These are phyloP conservation scores for Peronospora destructor DNA, from an alignment of 352 stramenopile species.

Conservation along the genomic window DNA sequence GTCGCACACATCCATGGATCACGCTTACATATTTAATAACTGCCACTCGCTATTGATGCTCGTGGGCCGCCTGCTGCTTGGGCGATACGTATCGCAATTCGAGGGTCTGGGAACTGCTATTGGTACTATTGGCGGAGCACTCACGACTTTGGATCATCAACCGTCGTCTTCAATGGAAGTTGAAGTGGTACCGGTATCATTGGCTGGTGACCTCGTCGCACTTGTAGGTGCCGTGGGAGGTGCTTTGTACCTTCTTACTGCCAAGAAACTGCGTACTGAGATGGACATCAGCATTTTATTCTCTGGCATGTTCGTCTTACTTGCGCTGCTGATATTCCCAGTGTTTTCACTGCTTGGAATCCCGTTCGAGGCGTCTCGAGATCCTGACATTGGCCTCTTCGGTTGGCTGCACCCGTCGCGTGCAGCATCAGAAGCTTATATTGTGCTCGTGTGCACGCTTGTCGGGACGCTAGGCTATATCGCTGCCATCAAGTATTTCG, in stretches of 20 bases:
- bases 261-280: slow-evolving; percentile 60
- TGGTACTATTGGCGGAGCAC: slow-evolving; percentile 64
- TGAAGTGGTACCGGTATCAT: slow-evolving; percentile 37
- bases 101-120: slow-evolving; percentile 70
- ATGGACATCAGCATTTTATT: slow-evolving; percentile 64
- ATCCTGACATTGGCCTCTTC: slow-evolving; percentile 73
- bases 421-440: slow-evolving; percentile 68
- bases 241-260: slow-evolving; percentile 66
- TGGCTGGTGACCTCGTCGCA: slow-evolving; percentile 69
- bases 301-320: slow-evolving; percentile 59
- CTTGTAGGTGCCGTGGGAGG: slow-evolving; percentile 64
- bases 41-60: slow-evolving; percentile 81
- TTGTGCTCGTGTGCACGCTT: slow-evolving; percentile 83
- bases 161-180: slow-evolving; percentile 9
- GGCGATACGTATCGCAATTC: slow-evolving; percentile 60
- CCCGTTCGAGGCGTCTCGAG: slow-evolving; percentile 58
- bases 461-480: slow-evolving; percentile 84
- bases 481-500: slow-evolving; percentile 89
- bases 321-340: slow-evolving; percentile 57
- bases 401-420: slow-evolving; percentile 74
- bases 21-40: slow-evolving; percentile 87
- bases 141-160: slow-evolving; percentile 66
- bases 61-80: slow-evolving; percentile 47
- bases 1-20: slow-evolving; percentile 68
- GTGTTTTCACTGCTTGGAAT: slow-evolving; percentile 58